These are phyloP conservation scores for Botrytis fabae DNA, from an alignment of 2,329 filamentous ascomycete species.

Conservation along the genomic window DNA sequence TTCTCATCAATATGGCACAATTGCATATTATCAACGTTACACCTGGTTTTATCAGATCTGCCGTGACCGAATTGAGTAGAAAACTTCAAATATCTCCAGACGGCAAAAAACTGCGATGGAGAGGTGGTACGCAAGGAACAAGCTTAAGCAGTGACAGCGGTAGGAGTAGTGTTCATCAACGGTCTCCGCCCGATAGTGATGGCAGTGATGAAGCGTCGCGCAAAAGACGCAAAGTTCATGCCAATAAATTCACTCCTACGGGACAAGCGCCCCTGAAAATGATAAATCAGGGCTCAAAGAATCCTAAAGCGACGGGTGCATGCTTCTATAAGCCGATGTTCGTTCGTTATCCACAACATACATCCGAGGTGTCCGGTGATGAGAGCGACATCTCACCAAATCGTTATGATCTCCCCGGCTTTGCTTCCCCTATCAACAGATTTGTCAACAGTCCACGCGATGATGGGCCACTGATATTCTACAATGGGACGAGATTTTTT, in stretches of 20 bases:
- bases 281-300: conserved; percentile 7
- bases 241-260: conserved; percentile 25
- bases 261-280: background rate
- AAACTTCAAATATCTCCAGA: conserved; percentile 78
- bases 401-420: conserved; percentile 1
- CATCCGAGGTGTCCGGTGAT: conserved; percentile 42
- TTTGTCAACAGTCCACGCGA: conserved; percentile 47
- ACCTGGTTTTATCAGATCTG: conserved; percentile 71
- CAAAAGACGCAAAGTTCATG: conserved; percentile 35
- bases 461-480: conserved; percentile 80
- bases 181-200: conserved; percentile 40
- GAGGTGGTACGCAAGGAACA: conserved; percentile 65
- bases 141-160: conserved; percentile 65
- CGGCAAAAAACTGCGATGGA: conserved; percentile 78
- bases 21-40: conserved; percentile 84
- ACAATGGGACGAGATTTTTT: conserved; percentile 76
- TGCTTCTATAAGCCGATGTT: conserved; percentile 69
- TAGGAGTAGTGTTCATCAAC: conserved; percentile 50
- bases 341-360: conserved; percentile 50
- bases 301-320: conserved; percentile 46
- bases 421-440: background rate
- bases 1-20: conserved; percentile 79
- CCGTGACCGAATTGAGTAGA: conserved; percentile 67
- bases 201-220: conserved; percentile 27
- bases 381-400: background rate